phyloP scores from a whole-genome alignment of 2,329 filamentous ascomycete genomes.

The Fusarium brevicatenulatum region DNA sequence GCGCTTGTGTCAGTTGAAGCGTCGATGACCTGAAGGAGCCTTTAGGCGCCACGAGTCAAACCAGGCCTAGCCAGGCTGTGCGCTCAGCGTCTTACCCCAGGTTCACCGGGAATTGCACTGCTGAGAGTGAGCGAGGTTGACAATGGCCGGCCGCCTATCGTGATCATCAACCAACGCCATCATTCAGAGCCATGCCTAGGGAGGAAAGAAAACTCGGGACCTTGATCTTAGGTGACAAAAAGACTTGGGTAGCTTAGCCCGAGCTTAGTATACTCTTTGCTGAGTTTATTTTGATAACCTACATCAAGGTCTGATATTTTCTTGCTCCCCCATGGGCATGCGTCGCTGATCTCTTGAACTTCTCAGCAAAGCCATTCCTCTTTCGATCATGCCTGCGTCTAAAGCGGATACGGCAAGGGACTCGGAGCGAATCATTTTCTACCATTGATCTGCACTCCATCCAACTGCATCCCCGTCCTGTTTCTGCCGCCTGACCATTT shows the following conservation, averaged over 20 bases:
- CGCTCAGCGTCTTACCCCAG: slow-evolving; percentile 29
- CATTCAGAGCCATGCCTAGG: slow-evolving; percentile 14
- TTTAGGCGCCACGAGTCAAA: slow-evolving; percentile 20
- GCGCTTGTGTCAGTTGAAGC: slow-evolving; percentile 33
- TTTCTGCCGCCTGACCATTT: slow-evolving; percentile 44
- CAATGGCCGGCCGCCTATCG: slow-evolving; percentile 32
- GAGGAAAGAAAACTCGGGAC: not conserved
- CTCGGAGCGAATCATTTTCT: slow-evolving; percentile 36
- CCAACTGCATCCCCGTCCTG: slow-evolving; percentile 31
- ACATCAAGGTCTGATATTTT: not conserved
- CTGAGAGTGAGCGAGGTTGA: slow-evolving; percentile 13
- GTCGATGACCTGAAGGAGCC: slow-evolving; percentile 16
- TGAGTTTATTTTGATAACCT: not conserved
- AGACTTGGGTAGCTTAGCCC: fast-evolving
- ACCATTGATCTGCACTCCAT: slow-evolving; percentile 33
- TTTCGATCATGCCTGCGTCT: slow-evolving; percentile 36
- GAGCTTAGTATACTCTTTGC: not conserved
- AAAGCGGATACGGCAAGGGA: slow-evolving; percentile 27
- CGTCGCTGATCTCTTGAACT: slow-evolving; percentile 28
- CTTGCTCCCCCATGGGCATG: not conserved
- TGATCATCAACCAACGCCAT: slow-evolving; percentile 24
- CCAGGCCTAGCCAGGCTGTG: slow-evolving; percentile 25
- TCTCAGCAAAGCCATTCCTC: slow-evolving; percentile 32
- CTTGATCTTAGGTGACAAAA: not conserved
- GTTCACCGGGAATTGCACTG: slow-evolving; percentile 21